These are phyloP conservation scores for Zasmidium cellare DNA, from an alignment of 2,329 filamentous ascomycete genomes.

Conservation along the genomic window DNA sequence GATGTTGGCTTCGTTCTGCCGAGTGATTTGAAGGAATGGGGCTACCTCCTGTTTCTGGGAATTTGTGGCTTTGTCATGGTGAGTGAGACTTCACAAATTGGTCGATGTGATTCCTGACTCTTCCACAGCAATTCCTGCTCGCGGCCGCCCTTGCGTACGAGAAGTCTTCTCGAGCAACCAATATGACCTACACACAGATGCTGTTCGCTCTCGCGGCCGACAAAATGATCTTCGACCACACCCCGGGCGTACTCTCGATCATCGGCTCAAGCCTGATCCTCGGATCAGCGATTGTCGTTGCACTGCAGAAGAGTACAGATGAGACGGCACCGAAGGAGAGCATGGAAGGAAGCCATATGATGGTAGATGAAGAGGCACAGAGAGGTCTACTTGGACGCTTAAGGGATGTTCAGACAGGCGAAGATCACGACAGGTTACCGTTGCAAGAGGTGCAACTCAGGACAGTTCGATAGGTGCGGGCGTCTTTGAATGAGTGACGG, in stretches of 20 bases:
- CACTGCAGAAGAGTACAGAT: slow-evolving; percentile 49
- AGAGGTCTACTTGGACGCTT: slow-evolving; percentile 20
- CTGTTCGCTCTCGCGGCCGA: slow-evolving; percentile 67
- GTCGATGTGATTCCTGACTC: not conserved
- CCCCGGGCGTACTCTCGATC: slow-evolving; percentile 58
- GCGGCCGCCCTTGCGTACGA: slow-evolving; percentile 75
- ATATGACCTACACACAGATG: slow-evolving; percentile 71
- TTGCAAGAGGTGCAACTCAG: slow-evolving; percentile 26
- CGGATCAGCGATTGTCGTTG: slow-evolving; percentile 65
- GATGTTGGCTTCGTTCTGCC: slow-evolving; percentile 60
- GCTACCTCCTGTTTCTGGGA: slow-evolving; percentile 67
- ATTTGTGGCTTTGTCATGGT: slow-evolving; percentile 74
- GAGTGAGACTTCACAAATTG: slow-evolving; percentile 17
- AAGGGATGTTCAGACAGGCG: slow-evolving; percentile 15
- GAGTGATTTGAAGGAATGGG: slow-evolving; percentile 59
- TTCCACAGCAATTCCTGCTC: slow-evolving; percentile 70
- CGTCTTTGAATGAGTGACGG: not conserved
- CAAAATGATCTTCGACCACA: slow-evolving; percentile 62
- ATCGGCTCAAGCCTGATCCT: slow-evolving; percentile 64
- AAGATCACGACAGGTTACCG: slow-evolving; percentile 21
- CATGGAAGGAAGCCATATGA: slow-evolving; percentile 7
- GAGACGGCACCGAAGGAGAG: slow-evolving; percentile 10
- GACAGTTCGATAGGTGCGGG: slow-evolving; percentile 18
- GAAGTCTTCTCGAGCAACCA: slow-evolving; percentile 61
- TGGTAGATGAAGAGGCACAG: slow-evolving; percentile 27